Evolutionary conservation across 2,329 filamentous ascomycete genomes (phyloP).

Genomic region (Torrubiella hemipterigena): DNA sequence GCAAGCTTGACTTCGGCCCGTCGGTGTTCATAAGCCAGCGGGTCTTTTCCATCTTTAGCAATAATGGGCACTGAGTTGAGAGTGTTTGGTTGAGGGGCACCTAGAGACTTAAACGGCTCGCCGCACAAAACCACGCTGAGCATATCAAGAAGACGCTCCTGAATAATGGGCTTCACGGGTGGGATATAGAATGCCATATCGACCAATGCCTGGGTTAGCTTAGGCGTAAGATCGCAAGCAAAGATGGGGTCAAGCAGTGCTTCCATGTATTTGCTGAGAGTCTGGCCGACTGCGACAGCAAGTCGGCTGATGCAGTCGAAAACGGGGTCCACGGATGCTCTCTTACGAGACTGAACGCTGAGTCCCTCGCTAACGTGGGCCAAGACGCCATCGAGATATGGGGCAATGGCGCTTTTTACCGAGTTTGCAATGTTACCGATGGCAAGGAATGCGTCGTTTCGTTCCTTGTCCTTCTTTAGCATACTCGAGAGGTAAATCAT

Average conservation of each 20-base stretch:
- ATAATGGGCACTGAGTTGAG: slow-evolving; percentile 71
- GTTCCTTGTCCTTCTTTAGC: slow-evolving; percentile 87
- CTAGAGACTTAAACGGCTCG: slow-evolving; percentile 82
- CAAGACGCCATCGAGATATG: slow-evolving; percentile 88
- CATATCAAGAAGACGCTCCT: slow-evolving; percentile 88
- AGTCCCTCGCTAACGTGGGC: slow-evolving; percentile 89
- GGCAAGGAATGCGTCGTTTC: slow-evolving; percentile 87
- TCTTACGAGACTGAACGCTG: slow-evolving; percentile 60
- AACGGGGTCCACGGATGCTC: slow-evolving; percentile 61
- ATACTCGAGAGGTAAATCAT: slow-evolving; percentile 94
- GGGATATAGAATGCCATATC: slow-evolving; percentile 99
- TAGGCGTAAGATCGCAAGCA: slow-evolving; percentile 85
- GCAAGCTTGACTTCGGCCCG: slow-evolving; percentile 87
- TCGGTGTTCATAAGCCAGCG: slow-evolving; percentile 64
- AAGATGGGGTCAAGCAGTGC: slow-evolving; percentile 92
- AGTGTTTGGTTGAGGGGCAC: slow-evolving; percentile 76
- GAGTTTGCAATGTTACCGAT: slow-evolving; percentile 96
- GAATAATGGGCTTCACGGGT: slow-evolving; percentile 82
- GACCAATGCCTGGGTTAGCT: slow-evolving; percentile 86
- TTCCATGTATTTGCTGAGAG: slow-evolving; percentile 96
- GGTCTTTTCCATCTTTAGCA: slow-evolving; percentile 76
- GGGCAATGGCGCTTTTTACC: slow-evolving; percentile 87
- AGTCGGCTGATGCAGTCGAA: slow-evolving; percentile 98
- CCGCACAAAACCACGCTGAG: slow-evolving; percentile 88
- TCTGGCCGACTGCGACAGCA: slow-evolving; percentile 88